These are phyloP conservation scores for Penicillium sp. DNA, from an alignment of 2,329 filamentous ascomycete genomes.

Conservation along the genomic window DNA sequence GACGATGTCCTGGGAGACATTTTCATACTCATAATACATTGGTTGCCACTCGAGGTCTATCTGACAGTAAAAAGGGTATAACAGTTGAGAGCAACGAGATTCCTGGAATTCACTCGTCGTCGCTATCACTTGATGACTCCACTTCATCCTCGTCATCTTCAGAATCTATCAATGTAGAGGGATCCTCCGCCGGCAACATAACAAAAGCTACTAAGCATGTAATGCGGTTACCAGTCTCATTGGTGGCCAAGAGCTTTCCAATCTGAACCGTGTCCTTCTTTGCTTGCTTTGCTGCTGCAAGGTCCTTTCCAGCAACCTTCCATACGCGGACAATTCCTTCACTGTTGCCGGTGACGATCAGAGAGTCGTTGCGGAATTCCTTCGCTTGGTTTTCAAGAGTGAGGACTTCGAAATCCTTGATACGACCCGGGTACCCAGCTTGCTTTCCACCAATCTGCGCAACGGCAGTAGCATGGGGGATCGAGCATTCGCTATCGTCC, in stretches of 20 bases:
- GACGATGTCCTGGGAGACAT: too few relatives aligned
- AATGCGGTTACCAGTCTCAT: constrained; percentile 82
- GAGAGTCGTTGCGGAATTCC: constrained; percentile 40
- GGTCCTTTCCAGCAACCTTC: constrained; percentile 49
- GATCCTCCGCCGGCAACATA: constrained; percentile 62
- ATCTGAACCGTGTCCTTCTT: constrained; percentile 43
- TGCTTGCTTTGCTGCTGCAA: constrained; percentile 18
- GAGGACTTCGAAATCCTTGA: constrained; percentile 83
- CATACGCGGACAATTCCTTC: constrained; percentile 82
- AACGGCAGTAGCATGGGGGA: constrained; percentile 59
- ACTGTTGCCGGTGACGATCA: constrained; percentile 73
- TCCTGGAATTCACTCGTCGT: constrained; percentile 25
- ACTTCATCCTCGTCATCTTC: constrained; percentile 47
- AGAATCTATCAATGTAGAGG: constrained; percentile 58
- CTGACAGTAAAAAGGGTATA: constrained; percentile 28
- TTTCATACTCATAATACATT: constrained; percentile 17
- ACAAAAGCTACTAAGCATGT: constrained; percentile 83
- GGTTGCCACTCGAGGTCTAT: constrained; percentile 7
- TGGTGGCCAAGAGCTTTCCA: constrained; percentile 68
- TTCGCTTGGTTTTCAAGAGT: constrained; percentile 37
- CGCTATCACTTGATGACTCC: constrained; percentile 31
- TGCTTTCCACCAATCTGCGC: constrained; percentile 75
- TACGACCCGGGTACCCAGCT: constrained; percentile 63
- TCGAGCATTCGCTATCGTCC: constrained; percentile 50
- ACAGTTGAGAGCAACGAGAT: constrained; percentile 12